Conservation (phyloP, 129 eudicot genomes). For the Cynara cardunculus region DNA sequence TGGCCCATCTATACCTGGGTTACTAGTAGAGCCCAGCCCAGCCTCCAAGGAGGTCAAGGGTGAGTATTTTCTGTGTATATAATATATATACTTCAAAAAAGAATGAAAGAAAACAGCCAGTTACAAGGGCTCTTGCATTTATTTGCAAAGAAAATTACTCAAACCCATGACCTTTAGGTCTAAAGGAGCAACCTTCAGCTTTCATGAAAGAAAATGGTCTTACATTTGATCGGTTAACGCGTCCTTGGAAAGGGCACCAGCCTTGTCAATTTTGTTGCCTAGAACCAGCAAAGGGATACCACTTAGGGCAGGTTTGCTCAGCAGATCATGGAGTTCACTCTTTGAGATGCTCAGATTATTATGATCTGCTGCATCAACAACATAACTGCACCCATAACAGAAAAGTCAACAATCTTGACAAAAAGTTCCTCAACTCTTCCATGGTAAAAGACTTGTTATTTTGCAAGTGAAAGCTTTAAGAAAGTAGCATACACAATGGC, state of each 20-base stretch:
- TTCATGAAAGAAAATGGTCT: constrained; percentile 13
- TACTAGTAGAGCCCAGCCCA: too few relatives aligned
- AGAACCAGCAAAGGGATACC: constrained; percentile 94
- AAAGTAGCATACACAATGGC: constrained; percentile 78
- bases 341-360: constrained; percentile 83
- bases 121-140: background rate
- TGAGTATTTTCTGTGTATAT: too few relatives aligned
- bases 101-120: too few relatives aligned
- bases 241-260: constrained; percentile 78
- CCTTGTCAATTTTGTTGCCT: constrained; percentile 94
- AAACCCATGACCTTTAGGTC: background rate
- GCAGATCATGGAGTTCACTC: constrained; percentile 91
- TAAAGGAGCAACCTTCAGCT: background rate
- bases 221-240: constrained; percentile 93
- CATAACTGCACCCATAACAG: constrained; percentile 58
- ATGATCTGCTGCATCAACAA: constrained; percentile 98
- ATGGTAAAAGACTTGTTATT: background rate
- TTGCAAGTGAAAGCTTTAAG: background rate
- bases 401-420: background rate
- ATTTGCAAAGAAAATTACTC: background rate
- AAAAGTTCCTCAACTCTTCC: background rate
- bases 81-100: background rate
- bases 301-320: constrained; percentile 70
- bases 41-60: too few relatives aligned
- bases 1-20: too few relatives aligned